Percentiles rank a stretch among this genome's conserved stretches.
Evolutionary conservation across 1,284 basidiomycete genomes (phyloP).

Genomic region (Cryptococcus neoformans): DNA sequence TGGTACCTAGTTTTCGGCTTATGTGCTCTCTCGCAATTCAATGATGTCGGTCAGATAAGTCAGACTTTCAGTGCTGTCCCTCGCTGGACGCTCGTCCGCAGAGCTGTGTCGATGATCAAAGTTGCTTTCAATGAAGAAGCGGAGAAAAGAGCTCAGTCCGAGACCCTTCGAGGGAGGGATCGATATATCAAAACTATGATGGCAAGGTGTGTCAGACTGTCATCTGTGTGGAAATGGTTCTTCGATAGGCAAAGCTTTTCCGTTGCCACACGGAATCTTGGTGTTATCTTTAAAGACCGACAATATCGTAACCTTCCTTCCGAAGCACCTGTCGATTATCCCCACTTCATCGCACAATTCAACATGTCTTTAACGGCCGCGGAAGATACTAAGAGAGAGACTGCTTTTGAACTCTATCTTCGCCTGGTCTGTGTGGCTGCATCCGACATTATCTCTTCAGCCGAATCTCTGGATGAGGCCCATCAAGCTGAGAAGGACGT

Average conservation of each 20-base stretch:
- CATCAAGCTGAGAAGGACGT: constrained; percentile 55
- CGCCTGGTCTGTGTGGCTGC: constrained; percentile 49
- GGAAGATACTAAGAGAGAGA: constrained; percentile 58
- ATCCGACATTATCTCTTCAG: constrained; percentile 40
- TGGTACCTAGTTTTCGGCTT: constrained; percentile 72
- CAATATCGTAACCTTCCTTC: constrained; percentile 73
- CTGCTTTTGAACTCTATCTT: constrained; percentile 74
- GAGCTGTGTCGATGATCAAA: constrained; percentile 61
- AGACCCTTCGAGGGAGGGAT: constrained; percentile 63
- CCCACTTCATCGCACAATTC: constrained; percentile 66
- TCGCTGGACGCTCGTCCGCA: constrained; percentile 64
- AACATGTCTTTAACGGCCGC: constrained; percentile 59
- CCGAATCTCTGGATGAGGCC: constrained; percentile 40
- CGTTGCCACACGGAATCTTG: constrained; percentile 62
- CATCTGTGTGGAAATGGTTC: constrained; percentile 70
- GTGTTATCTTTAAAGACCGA: constrained; percentile 74
- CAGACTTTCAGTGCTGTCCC: constrained; percentile 53
- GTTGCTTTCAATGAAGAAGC: constrained; percentile 57
- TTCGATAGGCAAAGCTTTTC: constrained; percentile 63
- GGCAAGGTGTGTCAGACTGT: constrained; percentile 68
- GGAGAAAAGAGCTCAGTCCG: constrained; percentile 52
- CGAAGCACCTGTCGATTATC: constrained; percentile 68
- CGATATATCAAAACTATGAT: constrained; percentile 71
- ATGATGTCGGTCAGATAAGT: constrained; percentile 56
- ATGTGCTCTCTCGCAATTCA: constrained; percentile 76